Evolutionary conservation across 2,329 filamentous ascomycete genomes (phyloP).

Genomic region (Emmonsiellopsis sp.): DNA sequence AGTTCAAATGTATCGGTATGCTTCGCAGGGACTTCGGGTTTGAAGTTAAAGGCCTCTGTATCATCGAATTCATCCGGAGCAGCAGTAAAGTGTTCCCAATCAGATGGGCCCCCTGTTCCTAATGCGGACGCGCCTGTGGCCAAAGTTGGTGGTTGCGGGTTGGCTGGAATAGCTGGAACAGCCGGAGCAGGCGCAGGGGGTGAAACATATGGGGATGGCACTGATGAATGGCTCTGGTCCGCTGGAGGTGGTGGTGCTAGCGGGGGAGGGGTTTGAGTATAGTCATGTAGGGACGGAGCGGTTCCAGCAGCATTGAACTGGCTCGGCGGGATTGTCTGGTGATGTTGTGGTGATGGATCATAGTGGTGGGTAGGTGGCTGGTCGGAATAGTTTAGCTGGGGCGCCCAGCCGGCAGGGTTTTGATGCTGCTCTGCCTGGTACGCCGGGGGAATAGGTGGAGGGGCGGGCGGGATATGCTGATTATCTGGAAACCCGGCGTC

Average conservation of each 20-base stretch:
- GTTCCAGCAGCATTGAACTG: neutral
- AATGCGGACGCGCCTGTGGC: slow-evolving; percentile 23
- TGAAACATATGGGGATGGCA: slow-evolving; percentile 9
- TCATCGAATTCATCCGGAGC: slow-evolving; percentile 30
- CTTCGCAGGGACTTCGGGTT: neutral
- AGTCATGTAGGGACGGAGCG: neutral
- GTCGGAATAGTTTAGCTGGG: slow-evolving; percentile 23
- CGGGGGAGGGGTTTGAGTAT: slow-evolving; percentile 6
- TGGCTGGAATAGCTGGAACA: slow-evolving; percentile 2
- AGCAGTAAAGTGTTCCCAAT: slow-evolving; percentile 38
- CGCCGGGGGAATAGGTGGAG: slow-evolving; percentile 30
- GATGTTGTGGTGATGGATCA: slow-evolving; percentile 16
- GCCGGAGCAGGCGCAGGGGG: slow-evolving; percentile 17
- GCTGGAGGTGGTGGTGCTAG: slow-evolving; percentile 7
- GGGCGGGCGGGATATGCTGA: slow-evolving; percentile 25
- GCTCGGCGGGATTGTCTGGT: slow-evolving; percentile 4
- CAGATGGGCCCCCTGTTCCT: slow-evolving; percentile 34
- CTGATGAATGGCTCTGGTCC: neutral
- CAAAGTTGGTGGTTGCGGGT: slow-evolving; percentile 3
- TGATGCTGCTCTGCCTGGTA: slow-evolving; percentile 25
- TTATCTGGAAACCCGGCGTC: slow-evolving; percentile 13
- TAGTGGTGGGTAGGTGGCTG: slow-evolving; percentile 22
- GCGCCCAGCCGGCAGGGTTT: slow-evolving; percentile 16
- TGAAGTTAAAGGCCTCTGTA: slow-evolving; percentile 8
- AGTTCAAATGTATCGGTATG: slow-evolving; percentile 9